Evolutionary conservation across 1,284 basidiomycete genomes (phyloP), one percentile per base, ranked within the genome.

Genomic region (Mycena citricolor): DNA sequence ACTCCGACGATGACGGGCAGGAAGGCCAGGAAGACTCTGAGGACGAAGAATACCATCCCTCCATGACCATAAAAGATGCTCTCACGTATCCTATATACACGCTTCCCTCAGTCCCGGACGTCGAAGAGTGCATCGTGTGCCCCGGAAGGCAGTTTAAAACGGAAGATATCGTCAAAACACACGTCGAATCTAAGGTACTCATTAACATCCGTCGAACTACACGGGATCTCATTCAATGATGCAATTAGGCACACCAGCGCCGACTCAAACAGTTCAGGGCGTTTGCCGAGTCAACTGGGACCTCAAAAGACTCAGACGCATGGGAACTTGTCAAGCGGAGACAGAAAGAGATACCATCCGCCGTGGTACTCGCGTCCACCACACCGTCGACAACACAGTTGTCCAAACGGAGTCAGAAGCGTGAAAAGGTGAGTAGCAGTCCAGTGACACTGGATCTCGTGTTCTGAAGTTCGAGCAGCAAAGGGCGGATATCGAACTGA

Each of bases 71-170:
- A 33, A 60, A 69, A 33, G 75, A 83, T 54, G 86, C 79, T 10
- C 67, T 86, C 26, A 62, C 63, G 10, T 69, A 85, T 44, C 84
- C 90, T 0, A 61, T 90, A 29, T 87, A 84, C 60, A 58, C 74
- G 50, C 62, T 82, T 22, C 76, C 77, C 3, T 49, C 75, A 8
- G 69, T 80, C 38, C 70, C 77, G 17, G 73, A 74, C 16, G 56
- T 76, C 22, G 71, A 73, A 52, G 73, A 70, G 21, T 92, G 90
- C 58, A 72, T 86, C 4, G 60, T 86, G 8, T 93, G 90, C 62
- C 88, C 85, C 5, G 81, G 81, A 24, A 90, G 86, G 59, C 56
- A 75, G 14, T 69, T 93, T 40, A 90, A 90, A 63, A 77, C 79
- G 42, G 49, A 59, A 11, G 71, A 70, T 40, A 83, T 87, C 79